Base-by-base conservation (phyloP, 805 yeast genomes). In the Candida krabiensis region DNA sequence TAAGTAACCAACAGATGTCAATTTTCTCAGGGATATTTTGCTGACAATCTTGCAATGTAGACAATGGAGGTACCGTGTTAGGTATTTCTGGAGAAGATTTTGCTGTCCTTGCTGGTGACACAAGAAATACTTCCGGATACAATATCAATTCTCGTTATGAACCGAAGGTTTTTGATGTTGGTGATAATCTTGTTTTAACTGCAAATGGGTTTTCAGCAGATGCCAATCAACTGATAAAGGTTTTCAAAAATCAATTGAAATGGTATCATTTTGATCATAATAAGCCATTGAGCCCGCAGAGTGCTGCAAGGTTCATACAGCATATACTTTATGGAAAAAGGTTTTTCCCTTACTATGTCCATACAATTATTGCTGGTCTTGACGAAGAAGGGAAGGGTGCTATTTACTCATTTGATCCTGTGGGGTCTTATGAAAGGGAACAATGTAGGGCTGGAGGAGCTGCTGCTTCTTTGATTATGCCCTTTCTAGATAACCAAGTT, bases 371-470 rank as follows among this genome's bases (percentile, higher is more conserved):
- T 55, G 96, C 96, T 3, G 99, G 99, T 14, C 71, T 93, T 47
- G 97, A 89, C 58, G 84, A 79, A 37, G 80, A 83, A 41, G 99
- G 99, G 9, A 83, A 83, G 53, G 99, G 99, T 27, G 88, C 96
- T 2, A 87, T 93, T 25, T 93, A 86, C 63, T 90, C 98, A 11
- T 93, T 87, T 62, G 99, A 93, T 61, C 98, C 98, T 1, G 96
- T 93, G 41, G 99, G 99, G 3, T 88, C 96, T 2, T 93, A 93
- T 61, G 98, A 93, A 67, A 80, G 96, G 55, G 97, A 90, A 63
- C 96, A 90, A 60, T 88, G 96, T 66, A 79, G 97, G 58, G 98
- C 98, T 2, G 97, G 96, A 48, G 99, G 99, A 29, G 93, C 97
- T 11, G 98, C 98, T 19, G 93, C 97, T 1, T 79, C 89, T 47